Evolutionary conservation across 2,329 filamentous ascomycete genomes (phyloP), one percentile per base, ranked within the genome.

Genomic region (Periconia macrospinosa): DNA sequence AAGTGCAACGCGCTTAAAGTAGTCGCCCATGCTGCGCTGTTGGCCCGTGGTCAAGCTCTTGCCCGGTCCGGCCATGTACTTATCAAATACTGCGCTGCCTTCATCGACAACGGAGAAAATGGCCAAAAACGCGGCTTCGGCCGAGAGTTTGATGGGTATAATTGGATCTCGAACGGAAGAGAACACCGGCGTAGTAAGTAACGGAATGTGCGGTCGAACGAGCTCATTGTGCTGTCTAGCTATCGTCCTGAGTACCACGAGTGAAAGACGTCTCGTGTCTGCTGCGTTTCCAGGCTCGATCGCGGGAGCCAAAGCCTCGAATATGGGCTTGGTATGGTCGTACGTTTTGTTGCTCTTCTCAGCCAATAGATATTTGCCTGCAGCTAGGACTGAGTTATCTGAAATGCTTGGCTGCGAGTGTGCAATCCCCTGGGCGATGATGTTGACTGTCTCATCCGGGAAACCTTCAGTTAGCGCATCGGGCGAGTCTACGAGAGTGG

Each of bases 101-200:
- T 92, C 88, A 43, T 96, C 91, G 1, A 92, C 91, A 1, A 97
- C 92, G 42, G 85, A 86, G 78, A 99, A 97, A 5, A 97, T 81
- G 47, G 91, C 86, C 51, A 99, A 83, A 75, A 99, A 97, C 0
- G 93, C 92, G 13, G 92, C 93, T 76, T 99, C 94, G 1, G 94
- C 93, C 0, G 93, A 89, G 27, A 99, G 82, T 76, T 99, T 99
- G 69, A 99, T 88, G 0, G 95, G 95, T 58, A 99, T 97, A 6
- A 97, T 87, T 10, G 86, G 81, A 72, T 99, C 94, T 54, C 95
- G 86, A 27, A 99, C 94, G 49, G 90, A 89, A 41, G 90, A 86
- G 73, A 99, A 99, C 43, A 97, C 83, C 1, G 92, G 86, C 1
- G 88, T 87, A 1, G 90, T 88, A n/a, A 99, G 83, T 2, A 91